Base-by-base conservation (phyloP, 257 asterid genomes). In the Scutellaria baicalensis region DNA sequence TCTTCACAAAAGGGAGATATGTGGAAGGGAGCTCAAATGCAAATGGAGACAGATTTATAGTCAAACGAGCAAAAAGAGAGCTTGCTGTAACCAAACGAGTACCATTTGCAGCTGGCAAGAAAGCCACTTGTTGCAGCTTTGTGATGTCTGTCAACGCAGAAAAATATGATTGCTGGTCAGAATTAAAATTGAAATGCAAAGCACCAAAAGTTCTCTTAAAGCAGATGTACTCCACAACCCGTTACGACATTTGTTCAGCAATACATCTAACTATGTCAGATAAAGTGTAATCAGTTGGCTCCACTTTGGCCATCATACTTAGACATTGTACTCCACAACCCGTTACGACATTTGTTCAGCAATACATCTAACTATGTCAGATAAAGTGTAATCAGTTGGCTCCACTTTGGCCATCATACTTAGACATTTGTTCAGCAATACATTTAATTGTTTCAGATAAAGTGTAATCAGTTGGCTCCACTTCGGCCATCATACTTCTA, bases 41-140 rank as follows among this genome's bases (percentile, higher is more conserved):
- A 77, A 93, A 93, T 45, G 98, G 98, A 79, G 98, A 90, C 52
- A 93, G 88, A 81, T 86, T 88, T 64, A 93, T 80, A 10, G 95
- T 80, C 87, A 93, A 73, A 55, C 92, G 96, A 48, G 95, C 89
- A 79, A 86, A 93, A 71, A 93, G 98, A 73, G 93, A 91, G 77
- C 82, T 86, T 59, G 96, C 91, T 62, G 83, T 86, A 84, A 90
- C 97, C 84, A 93, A 77, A 44, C 98, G 97, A 40, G 98, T 93
- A 71, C 97, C 93, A 78, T 93, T 93, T 68, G 97, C 97, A 69
- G 93, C 97, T 58, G 98, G 98, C 78, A 90, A 72, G 84, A 90
- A 93, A 67, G 98, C 96, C 66, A 93, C 91, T 67, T 84, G 86
- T 69, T 80, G 92, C 83, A 92, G 81, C 72, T 84, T 84, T 57